Base-by-base conservation (phyloP, 164 flowering plant genomes). In the Nymphaea thermarum region DNA sequence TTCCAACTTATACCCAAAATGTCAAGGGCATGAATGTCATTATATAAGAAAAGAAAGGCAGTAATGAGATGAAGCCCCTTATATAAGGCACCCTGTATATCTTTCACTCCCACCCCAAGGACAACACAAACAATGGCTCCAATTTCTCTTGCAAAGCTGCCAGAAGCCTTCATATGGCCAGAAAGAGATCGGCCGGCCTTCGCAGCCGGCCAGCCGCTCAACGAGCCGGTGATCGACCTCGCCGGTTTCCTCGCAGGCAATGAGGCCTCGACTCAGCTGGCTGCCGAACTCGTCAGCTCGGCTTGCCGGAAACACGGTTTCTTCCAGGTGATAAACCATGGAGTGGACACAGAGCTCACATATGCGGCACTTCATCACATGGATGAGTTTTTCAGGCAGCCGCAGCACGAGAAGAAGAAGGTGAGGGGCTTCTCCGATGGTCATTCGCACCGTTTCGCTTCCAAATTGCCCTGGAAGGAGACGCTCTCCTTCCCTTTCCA, bases 401-500 rank as follows among this genome's bases (percentile, higher is more conserved):
- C 93, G 0, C 8, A 73, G 2, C 62, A 25, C 36, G 71, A 72
- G 70, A 88, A 91, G 71, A 77, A 78, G 43, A 68, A 69, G 41
- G 79, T 74, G 5, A 55, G 66, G 10, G 76, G 77, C 67, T 77
- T 74, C 65, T 80, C 82, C 3, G 87, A 85, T 0, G 65, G 71
- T 36, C 89, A 83, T 66, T 72, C 86, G 3, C 83, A 81, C 45
- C 80, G 97, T 2, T 86, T 68, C 67, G 76, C 85, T 0, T 72
- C 84, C 7, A 82, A 81, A 60, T 65, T 90, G 66, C 97, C 94
- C 7, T 90, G 97, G 98, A 92, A 92, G 79, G 98, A 92, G 76
- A 91, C 93, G 2, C 78, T 91, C 59, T 82, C 98, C 3, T 87
- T 88, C 57, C 77, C 74, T 2, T 81, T 75, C 65, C 72, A 70